A percentile compares a stretch with the other conserved stretches of the same genome.
These are phyloP conservation scores for Crepidotus variabilis DNA, from an alignment of 768 basidiomycete genomes.

Conservation along the genomic window DNA sequence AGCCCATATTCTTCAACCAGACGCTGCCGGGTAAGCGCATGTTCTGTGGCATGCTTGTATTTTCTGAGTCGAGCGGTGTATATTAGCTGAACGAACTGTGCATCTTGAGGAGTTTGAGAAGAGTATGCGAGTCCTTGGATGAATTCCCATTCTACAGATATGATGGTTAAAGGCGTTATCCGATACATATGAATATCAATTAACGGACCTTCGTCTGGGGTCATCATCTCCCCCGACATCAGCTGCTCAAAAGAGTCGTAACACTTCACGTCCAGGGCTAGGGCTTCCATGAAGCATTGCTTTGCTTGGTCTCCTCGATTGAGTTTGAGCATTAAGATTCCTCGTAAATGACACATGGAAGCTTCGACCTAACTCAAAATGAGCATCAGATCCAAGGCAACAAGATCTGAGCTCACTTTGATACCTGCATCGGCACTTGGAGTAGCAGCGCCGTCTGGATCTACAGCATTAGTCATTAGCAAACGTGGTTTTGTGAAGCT, in stretches of 20 bases:
- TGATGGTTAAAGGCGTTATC: not conserved
- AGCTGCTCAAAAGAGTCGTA: constrained; percentile 94
- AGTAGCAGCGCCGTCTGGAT: constrained; percentile 61
- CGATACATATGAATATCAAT: not conserved
- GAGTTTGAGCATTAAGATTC: constrained; percentile 89
- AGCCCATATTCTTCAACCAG: constrained; percentile 82
- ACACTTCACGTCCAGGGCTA: constrained; percentile 93
- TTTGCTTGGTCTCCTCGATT: constrained; percentile 91
- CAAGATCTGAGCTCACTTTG: constrained; percentile 53
- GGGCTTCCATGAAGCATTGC: constrained; percentile 92
- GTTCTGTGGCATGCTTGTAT: constrained; percentile 80
- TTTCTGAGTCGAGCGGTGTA: constrained; percentile 91
- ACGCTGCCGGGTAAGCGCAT: constrained; percentile 72
- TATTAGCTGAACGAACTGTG: constrained; percentile 87
- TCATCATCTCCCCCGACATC: constrained; percentile 93
- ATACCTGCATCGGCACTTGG: constrained; percentile 90
- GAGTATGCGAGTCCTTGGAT: constrained; percentile 79
- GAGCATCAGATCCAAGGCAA: not conserved
- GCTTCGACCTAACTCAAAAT: constrained; percentile 75
- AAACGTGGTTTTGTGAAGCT: not conserved
- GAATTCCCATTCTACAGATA: constrained; percentile 86
- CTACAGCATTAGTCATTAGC: constrained; percentile 6
- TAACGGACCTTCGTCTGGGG: constrained; percentile 84
- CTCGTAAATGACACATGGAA: constrained; percentile 94
- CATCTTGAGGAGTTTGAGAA: constrained; percentile 83